These are phyloP conservation scores for Suillus subaureus DNA, from an alignment of 768 basidiomycete genomes.

Conservation along the genomic window DNA sequence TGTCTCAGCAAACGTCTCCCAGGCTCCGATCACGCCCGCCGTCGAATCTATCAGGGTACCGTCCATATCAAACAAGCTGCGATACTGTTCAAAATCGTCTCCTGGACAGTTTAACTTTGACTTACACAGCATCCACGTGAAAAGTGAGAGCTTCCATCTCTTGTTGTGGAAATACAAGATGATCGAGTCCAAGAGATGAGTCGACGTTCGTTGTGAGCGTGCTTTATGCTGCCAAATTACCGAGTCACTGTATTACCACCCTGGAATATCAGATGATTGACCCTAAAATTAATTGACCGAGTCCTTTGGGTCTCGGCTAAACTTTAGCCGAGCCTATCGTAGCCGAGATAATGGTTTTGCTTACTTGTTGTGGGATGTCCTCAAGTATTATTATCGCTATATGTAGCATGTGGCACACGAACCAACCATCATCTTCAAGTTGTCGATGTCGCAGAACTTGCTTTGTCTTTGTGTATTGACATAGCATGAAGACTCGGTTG, in stretches of 20 bases:
- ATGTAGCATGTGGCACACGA: neutral
- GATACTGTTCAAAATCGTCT: neutral
- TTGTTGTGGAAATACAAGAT: neutral
- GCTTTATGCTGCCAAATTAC: neutral
- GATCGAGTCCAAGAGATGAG: constrained; percentile 26
- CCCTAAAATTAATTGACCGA: neutral
- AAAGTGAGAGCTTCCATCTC: constrained; percentile 36
- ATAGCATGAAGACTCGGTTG: neutral
- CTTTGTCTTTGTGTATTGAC: neutral
- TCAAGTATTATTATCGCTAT: neutral
- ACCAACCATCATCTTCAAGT: neutral
- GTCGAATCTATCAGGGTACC: constrained; percentile 85
- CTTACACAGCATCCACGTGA: constrained; percentile 45
- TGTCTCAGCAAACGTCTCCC: constrained; percentile 72
- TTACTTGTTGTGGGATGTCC: neutral
- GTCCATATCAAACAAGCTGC: constrained; percentile 81
- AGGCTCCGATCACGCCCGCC: constrained; percentile 79
- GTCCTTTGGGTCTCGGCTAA: neutral
- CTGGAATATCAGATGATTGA: neutral
- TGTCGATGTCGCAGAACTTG: neutral
- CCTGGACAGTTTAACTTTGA: neutral
- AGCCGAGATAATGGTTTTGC: neutral
- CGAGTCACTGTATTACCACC: neutral
- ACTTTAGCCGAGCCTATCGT: neutral
- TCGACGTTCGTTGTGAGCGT: neutral